Evolutionary conservation across 2,329 filamentous ascomycete species (phyloP), one percentile per base, ranked within the genome.

Genomic region (Metarhizium humberi): DNA sequence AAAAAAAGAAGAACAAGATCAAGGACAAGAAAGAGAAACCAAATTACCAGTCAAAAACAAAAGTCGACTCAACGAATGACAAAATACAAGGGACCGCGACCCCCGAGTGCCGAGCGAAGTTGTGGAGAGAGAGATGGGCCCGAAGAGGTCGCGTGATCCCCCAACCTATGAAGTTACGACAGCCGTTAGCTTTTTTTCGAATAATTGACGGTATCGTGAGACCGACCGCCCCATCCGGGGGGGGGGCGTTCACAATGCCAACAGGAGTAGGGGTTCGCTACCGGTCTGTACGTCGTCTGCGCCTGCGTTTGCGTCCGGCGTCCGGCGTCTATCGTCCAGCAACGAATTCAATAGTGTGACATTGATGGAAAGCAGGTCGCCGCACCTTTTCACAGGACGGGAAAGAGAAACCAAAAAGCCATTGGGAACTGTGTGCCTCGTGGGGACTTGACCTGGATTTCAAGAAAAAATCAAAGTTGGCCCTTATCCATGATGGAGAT

Each of bases 111-210:
- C 51, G 34, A 49, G 51, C 40, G 20, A 56, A 20, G 30, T 48
- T 30, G 53, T 56, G 38, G 55, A 48, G 18, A 30, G 40, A 42
- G 48, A 49, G 43, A 45, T 52, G 46, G 54, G 53, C 48, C 55
- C 49, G 20, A 43, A 45, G 25, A 55, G 58, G 57, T 61, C 58
- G 55, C 60, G 60, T 62, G 60, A 60, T 58, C 51, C 14, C 45
- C 45, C 20, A 14, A 30, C 4, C 45, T 16, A 56, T 32, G 11
- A n/a, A 16, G 49, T 45, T 34, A 34, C 42, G 14, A 32, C 16
- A 14, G 42, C 55, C 42, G 25, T 53, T 43, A 56, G 51, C 32
- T 45, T 13, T 20, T 20, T 50, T 16, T 18, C 6, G 3, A 30
- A 10, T 45, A 11, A 20, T 42, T 49, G 20, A 54, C 18, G 52